phyloP scores from a whole-genome alignment of 2,329 filamentous ascomycete species.

The Aureobasidium sp. region DNA sequence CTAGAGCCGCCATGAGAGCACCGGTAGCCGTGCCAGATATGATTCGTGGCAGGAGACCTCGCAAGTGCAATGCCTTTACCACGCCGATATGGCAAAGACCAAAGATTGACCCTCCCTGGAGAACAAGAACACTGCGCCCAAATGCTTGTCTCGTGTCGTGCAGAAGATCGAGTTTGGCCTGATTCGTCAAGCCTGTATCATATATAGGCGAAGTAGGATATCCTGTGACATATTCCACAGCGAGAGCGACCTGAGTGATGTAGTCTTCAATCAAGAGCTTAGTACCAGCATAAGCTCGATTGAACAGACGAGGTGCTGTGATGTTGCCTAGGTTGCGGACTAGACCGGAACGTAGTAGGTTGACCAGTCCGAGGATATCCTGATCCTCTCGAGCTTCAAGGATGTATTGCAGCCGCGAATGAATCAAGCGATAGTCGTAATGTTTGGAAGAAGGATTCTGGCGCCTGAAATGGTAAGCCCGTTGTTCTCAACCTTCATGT shows the following conservation, averaged over 20 bases:
- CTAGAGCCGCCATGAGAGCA: slow-evolving; percentile 79
- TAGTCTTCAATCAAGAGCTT: slow-evolving; percentile 91
- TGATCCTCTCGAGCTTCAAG: slow-evolving; percentile 61
- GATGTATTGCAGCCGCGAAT: slow-evolving; percentile 65
- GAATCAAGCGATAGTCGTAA: slow-evolving; percentile 82
- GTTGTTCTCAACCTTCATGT: background rate
- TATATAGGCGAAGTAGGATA: slow-evolving; percentile 47
- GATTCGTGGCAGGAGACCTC: slow-evolving; percentile 76
- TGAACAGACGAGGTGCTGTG: slow-evolving; percentile 72
- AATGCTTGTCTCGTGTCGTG: slow-evolving; percentile 85
- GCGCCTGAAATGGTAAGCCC: slow-evolving; percentile 50
- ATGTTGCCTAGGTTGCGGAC: slow-evolving; percentile 90
- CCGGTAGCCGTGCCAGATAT: slow-evolving; percentile 88
- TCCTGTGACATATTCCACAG: slow-evolving; percentile 67
- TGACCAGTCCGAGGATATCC: slow-evolving; percentile 68
- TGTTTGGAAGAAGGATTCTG: slow-evolving; percentile 71
- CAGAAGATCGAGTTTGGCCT: slow-evolving; percentile 77
- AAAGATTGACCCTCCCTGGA: slow-evolving; percentile 88
- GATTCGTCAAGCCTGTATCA: slow-evolving; percentile 50
- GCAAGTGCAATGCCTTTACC: slow-evolving; percentile 75
- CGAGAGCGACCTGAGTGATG: slow-evolving; percentile 72
- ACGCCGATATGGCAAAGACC: slow-evolving; percentile 86
- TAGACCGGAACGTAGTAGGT: slow-evolving; percentile 67
- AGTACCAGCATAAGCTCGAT: slow-evolving; percentile 77
- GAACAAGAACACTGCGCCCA: slow-evolving; percentile 73